Percentiles rank a stretch among this genome's conserved stretches.
phyloP scores from a whole-genome alignment of 2,329 filamentous ascomycete genomes.

The Penicillium sp. region DNA sequence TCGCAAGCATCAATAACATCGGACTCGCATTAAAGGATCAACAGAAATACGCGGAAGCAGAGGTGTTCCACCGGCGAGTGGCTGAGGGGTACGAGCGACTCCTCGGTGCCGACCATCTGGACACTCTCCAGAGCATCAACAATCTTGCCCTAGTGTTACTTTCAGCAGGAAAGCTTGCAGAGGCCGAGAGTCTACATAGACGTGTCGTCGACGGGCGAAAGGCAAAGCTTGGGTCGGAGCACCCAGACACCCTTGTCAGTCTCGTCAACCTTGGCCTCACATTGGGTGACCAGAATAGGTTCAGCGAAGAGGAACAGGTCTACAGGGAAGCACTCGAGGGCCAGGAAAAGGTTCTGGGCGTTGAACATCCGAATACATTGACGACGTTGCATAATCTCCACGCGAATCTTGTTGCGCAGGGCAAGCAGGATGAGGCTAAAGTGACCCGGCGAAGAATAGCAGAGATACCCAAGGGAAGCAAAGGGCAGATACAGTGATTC shows the following conservation, averaged over 20 bases:
- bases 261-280: neutral
- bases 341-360: neutral
- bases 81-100: neutral
- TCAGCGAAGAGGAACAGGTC: neutral
- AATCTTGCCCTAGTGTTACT: neutral
- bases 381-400: neutral
- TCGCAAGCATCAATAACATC: neutral
- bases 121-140: neutral
- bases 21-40: neutral
- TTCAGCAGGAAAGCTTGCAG: neutral
- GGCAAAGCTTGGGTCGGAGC: neutral
- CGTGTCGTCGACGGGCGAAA: neutral
- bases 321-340: neutral
- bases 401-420: neutral
- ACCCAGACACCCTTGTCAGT: neutral
- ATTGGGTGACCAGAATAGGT: neutral
- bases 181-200: neutral
- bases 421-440: neutral
- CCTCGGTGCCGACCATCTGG: neutral
- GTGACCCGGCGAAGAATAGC: neutral
- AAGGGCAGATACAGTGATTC: too few relatives aligned
- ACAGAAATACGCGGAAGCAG: neutral
- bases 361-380: neutral
- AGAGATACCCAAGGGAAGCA: neutral
- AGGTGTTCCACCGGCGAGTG: neutral